Evolutionary conservation across 306 rosid species (phyloP).

Genomic region (Sindora glabra): DNA sequence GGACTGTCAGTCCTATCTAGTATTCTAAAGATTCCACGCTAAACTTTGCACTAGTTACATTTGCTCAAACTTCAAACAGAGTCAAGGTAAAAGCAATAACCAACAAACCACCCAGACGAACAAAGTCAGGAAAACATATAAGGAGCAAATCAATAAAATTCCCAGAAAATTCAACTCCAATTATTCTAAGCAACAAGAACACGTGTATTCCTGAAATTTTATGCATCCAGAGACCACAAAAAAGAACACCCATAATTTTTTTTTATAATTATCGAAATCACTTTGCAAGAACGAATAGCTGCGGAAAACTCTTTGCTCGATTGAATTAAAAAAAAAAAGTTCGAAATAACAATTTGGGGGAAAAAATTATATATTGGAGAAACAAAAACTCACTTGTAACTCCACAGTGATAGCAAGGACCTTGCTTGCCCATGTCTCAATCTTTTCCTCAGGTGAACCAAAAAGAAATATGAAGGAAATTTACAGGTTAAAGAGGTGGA

Average conservation of each 20-base stretch:
- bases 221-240: conserved; percentile 20
- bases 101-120: conserved; percentile 1
- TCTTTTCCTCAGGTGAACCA: conserved; percentile 41
- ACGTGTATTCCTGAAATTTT: conserved; percentile 21
- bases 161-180: conserved; percentile 27
- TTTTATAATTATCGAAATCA: conserved; percentile 24
- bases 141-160: conserved; percentile 20
- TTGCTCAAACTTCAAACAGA: conserved; percentile 28
- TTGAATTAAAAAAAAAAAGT: conserved; percentile 7
- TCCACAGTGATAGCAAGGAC: conserved; percentile 99
- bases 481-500: conserved; percentile 15
- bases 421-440: conserved; percentile 90
- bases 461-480: conserved; percentile 31
- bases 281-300: conserved; percentile 16
- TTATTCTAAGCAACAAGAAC: conserved; percentile 18
- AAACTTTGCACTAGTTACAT: conserved; percentile 22
- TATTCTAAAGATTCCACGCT: conserved; percentile 20
- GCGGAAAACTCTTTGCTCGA: conserved; percentile 9
- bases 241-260: conserved; percentile 3
- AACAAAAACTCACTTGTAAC: conserved; percentile 99
- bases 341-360: conserved; percentile 6
- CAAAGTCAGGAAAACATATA: conserved; percentile 7
- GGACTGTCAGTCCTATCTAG: conserved; percentile 8
- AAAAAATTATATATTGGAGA: conserved; percentile 33
- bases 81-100: conserved; percentile 19